Conservation (phyloP, 805 yeast species). For the Starmerella bombi region DNA sequence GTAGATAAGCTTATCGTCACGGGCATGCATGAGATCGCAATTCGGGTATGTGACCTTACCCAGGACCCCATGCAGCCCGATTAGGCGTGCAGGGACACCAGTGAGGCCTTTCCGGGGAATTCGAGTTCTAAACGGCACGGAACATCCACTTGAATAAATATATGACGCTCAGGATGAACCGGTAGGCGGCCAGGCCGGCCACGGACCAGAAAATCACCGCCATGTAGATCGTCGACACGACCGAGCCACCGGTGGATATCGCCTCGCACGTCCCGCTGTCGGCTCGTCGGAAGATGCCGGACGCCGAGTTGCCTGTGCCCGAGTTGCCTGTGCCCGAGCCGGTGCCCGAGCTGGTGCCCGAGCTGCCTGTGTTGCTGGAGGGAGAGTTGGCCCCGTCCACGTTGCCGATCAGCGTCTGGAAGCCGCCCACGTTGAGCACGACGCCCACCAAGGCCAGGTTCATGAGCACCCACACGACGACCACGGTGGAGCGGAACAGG, state of each 20-base stretch:
- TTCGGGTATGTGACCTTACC: not conserved
- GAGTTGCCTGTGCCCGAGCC: conserved; percentile 5
- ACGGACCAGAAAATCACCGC: conserved; percentile 86
- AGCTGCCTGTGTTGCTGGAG: conserved; percentile 24
- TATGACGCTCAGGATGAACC: conserved; percentile 61
- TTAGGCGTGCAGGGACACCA: too few relatives aligned
- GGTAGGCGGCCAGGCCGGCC: conserved; percentile 73
- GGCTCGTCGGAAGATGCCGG: conserved; percentile 20
- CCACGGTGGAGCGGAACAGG: conserved; percentile 75
- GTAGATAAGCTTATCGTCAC: too few relatives aligned
- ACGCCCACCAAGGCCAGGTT: conserved; percentile 71
- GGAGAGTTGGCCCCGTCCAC: conserved; percentile 8
- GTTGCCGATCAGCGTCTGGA: conserved; percentile 27
- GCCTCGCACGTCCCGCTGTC: conserved; percentile 17
- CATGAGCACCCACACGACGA: conserved; percentile 76
- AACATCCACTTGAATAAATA: conserved; percentile 36
- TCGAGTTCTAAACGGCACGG: conserved; percentile 15
- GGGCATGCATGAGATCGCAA: not conserved
- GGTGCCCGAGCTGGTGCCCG: conserved; percentile 14
- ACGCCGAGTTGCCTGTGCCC: conserved; percentile 16
- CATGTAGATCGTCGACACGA: conserved; percentile 40
- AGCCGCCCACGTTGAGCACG: conserved; percentile 75
- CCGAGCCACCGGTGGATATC: conserved; percentile 26
- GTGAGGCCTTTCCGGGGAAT: too few relatives aligned
- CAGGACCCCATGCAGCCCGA: too few relatives aligned